These are phyloP conservation scores for Pythium plurisporium DNA, from an alignment of 352 stramenopile genomes.

Conservation along the genomic window DNA sequence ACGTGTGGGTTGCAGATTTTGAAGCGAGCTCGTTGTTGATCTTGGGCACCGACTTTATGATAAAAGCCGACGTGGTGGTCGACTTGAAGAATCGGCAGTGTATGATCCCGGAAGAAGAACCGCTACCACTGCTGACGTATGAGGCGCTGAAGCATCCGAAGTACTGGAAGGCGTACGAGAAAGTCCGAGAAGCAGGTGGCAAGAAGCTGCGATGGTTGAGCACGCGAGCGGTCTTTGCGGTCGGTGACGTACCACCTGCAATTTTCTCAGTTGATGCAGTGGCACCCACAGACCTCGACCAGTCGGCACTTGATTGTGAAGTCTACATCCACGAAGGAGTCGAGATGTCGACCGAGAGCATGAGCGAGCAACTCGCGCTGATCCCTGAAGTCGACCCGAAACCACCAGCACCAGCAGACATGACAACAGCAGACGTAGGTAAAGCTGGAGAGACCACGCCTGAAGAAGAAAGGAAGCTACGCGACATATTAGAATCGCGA, in stretches of 20 bases:
- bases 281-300: background rate
- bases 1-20: conserved; percentile 22
- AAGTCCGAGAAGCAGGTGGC: background rate
- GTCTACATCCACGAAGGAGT: conserved; percentile 13
- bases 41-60: conserved; percentile 20
- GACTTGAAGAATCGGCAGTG: background rate
- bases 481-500: conserved; percentile 10
- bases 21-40: conserved; percentile 19
- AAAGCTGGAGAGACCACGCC: background rate
- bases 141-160: background rate
- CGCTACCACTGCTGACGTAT: background rate
- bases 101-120: background rate
- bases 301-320: background rate
- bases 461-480: background rate
- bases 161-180: background rate
- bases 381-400: conserved; percentile 14
- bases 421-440: conserved; percentile 20
- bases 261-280: conserved; percentile 5
- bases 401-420: background rate
- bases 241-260: conserved; percentile 4
- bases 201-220: background rate
- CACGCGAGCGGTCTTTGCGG: background rate
- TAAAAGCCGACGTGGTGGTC: background rate
- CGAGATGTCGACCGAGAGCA: conserved; percentile 9
- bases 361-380: conserved; percentile 11